Evolutionary conservation across 129 eudicot species (phyloP), one percentile per base, ranked within the genome.

Genomic region (Helianthus tuberosus): DNA sequence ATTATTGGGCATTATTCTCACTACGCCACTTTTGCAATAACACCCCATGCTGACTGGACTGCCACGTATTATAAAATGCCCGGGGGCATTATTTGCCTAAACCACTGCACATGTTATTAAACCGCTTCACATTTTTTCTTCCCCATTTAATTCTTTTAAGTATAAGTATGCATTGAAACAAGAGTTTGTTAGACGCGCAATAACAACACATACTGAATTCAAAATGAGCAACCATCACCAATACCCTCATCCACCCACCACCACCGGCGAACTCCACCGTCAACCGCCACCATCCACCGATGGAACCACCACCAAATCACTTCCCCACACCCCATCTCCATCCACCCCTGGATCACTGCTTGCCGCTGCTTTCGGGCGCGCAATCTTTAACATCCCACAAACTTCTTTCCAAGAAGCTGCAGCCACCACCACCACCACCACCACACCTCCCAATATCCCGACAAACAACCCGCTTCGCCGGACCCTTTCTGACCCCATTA

Each of bases 331-430:
- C 6, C 49, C 66, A 57, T 54, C 75, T 11, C 65, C 53, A 11
- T 17, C 58, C 44, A 16, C 65, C 51, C 64, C 65, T 0, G 66
- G 25, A 55, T 71, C 66, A 71, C 20, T 16, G 0, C 51, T 71
- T 6, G 76, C 66, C 44, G 43, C 76, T 12, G 41, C 38, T 39
- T 5, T 71, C 25, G 25, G 66, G 20, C 66, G 65, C 12, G 25
- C 50, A 17, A 41, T 71, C 76, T 39, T 23, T 8, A 71, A 20
- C 66, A 71, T 71, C 13, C 66, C 66, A 1, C 47, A 49, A 41
- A 69, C 74, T 50, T 69, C 62, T 35, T 69, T 51, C 66, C 76
- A 71, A 55, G 53, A 71, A 3, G 41, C 64, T 1, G 27, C 55
- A 51, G 17, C 60, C 60, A 53, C 16, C 32, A 1, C 32, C 32